Conservation (phyloP, 176 grass and related monocot species). For the Thalia dealbata region DNA sequence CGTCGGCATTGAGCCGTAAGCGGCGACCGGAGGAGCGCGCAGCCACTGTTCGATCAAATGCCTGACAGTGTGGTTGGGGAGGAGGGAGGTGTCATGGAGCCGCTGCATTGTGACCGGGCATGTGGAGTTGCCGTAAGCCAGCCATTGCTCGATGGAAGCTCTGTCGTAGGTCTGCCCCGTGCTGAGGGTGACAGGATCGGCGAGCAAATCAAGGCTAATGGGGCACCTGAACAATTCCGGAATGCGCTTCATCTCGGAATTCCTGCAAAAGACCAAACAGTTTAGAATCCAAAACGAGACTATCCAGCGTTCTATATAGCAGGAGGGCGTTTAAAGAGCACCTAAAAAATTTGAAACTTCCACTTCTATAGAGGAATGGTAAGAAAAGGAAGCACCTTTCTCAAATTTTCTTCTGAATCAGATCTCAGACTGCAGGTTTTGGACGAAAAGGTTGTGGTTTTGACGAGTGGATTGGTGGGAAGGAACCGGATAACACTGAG, state of each 20-base stretch:
- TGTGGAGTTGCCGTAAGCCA: slow-evolving; percentile 16
- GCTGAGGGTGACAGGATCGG: slow-evolving; percentile 19
- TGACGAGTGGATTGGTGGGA: background rate
- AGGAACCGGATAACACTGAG: slow-evolving; percentile 1
- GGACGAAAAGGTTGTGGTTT: background rate
- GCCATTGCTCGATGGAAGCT: slow-evolving; percentile 19
- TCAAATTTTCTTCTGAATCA: too few relatives aligned
- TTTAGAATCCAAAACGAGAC: background rate
- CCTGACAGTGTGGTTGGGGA: slow-evolving; percentile 26
- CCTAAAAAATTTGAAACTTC: too few relatives aligned
- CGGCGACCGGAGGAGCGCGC: background rate
- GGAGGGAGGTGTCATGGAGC: slow-evolving; percentile 16
- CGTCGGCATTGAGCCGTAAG: background rate
- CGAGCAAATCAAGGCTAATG: slow-evolving; percentile 24
- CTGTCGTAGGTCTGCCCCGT: slow-evolving; percentile 22
- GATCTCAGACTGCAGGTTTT: background rate
- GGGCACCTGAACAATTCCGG: slow-evolving; percentile 27
- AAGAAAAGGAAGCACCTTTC: background rate
- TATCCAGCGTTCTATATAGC: too few relatives aligned
- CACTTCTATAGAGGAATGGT: too few relatives aligned
- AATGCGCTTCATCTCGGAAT: slow-evolving; percentile 8
- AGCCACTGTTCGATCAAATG: slow-evolving; percentile 27
- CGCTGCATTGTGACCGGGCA: slow-evolving; percentile 31
- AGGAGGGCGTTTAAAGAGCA: too few relatives aligned
- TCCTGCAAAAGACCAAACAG: background rate